Evolutionary conservation across 345 rosid genomes (phyloP).

Genomic region (Conringia planisiliqua): DNA sequence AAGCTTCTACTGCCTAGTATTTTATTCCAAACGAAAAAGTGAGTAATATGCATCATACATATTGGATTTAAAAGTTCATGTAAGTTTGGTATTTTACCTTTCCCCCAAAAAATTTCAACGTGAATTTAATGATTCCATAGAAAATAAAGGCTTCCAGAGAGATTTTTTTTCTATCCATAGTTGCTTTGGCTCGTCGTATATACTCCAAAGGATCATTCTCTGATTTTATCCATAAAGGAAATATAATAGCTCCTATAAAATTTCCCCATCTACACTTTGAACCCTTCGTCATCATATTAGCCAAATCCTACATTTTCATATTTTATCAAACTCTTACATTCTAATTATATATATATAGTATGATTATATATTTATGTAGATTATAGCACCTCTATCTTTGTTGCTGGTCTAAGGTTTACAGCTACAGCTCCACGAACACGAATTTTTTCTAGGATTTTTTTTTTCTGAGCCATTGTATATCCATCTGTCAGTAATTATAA

Average conservation of each 20-base stretch:
- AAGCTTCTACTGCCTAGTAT: neutral
- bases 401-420: slow-evolving; percentile 45
- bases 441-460: slow-evolving; percentile 4
- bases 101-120: slow-evolving; percentile 33
- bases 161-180: slow-evolving; percentile 42
- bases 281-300: slow-evolving; percentile 46
- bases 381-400: slow-evolving; percentile 46
- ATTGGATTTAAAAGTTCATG: neutral
- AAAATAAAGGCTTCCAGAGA: slow-evolving; percentile 43
- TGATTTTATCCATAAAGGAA: slow-evolving; percentile 42
- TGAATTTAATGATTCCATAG: slow-evolving; percentile 17
- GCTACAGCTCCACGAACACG: slow-evolving; percentile 33
- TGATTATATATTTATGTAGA: neutral
- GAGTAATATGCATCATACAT: neutral
- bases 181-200: slow-evolving; percentile 45
- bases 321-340: neutral
- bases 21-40: neutral
- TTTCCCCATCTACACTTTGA: slow-evolving; percentile 54
- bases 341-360: neutral
- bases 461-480: slow-evolving; percentile 14
- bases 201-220: slow-evolving; percentile 48
- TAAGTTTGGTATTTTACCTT: slow-evolving; percentile 29
- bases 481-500: slow-evolving; percentile 11
- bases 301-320: slow-evolving; percentile 34
- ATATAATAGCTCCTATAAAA: slow-evolving; percentile 40